Conservation (phyloP, 2,329 filamentous ascomycete species). For the Gyromitra esculenta region DNA sequence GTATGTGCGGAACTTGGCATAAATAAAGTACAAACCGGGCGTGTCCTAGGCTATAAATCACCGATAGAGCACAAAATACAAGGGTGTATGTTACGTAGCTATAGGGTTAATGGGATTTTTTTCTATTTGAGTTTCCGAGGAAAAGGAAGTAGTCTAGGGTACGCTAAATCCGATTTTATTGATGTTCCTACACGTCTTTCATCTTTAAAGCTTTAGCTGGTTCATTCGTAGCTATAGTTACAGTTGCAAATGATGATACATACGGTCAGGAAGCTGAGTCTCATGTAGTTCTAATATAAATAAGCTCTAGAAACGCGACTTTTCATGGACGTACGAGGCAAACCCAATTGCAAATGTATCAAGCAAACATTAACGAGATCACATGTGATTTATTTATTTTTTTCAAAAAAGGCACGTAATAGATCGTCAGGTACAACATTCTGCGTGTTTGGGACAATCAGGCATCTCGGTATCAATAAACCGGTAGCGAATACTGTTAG, state of each 20-base stretch:
- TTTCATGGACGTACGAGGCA: not conserved
- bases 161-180: not conserved
- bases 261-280: not conserved
- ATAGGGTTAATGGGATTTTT: slow-evolving; percentile 9
- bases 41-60: slow-evolving; percentile 25
- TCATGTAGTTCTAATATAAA: too few species aligned
- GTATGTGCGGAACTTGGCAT: slow-evolving; percentile 27
- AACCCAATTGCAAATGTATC: not conserved
- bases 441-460: slow-evolving; percentile 27
- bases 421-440: not conserved
- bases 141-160: slow-evolving; percentile 23
- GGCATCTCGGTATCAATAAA: slow-evolving; percentile 45
- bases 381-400: not conserved
- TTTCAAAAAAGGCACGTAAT: not conserved
- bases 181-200: not conserved
- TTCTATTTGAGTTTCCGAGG: not conserved
- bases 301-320: too few species aligned
- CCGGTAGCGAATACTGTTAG: slow-evolving; percentile 13
- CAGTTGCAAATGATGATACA: too few species aligned
- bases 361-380: not conserved
- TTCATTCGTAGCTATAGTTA: too few species aligned
- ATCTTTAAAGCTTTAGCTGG: not conserved
- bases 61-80: slow-evolving; percentile 9
- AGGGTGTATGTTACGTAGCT: not conserved
- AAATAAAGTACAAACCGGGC: slow-evolving; percentile 9